These are phyloP conservation scores for Blastocystis sp. DNA, from an alignment of 352 stramenopile genomes.

Conservation along the genomic window DNA sequence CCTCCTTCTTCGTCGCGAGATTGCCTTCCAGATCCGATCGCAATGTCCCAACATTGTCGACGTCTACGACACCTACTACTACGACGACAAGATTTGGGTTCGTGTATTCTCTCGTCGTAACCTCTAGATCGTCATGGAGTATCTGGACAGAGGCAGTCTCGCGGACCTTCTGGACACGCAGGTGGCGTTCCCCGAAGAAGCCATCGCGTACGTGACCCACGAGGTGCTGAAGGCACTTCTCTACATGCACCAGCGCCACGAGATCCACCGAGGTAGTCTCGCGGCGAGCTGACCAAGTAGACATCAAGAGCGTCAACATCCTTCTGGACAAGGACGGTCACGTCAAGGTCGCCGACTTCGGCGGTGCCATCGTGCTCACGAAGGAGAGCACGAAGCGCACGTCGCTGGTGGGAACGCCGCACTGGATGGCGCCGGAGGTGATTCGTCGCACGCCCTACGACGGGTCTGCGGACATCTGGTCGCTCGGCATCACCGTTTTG, in stretches of 20 bases:
- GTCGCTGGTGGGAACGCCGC: constrained; percentile 22
- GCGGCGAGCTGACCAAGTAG: neutral
- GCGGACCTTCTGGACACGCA: constrained; percentile 42
- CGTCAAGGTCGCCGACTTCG: constrained; percentile 31
- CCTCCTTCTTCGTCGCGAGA: neutral
- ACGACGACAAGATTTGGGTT: constrained; percentile 21
- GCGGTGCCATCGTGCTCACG: constrained; percentile 12
- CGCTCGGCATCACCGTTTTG: constrained; percentile 26
- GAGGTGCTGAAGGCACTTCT: neutral
- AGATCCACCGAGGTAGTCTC: constrained; percentile 24
- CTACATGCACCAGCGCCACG: constrained; percentile 33
- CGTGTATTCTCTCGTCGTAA: neutral
- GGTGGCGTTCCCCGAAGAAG: constrained; percentile 48
- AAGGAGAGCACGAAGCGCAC: neutral
- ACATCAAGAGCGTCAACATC: constrained; percentile 53
- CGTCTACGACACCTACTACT: constrained; percentile 30
- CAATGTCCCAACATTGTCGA: constrained; percentile 2
- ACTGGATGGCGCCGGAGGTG: constrained; percentile 47
- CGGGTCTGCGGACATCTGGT: constrained; percentile 29
- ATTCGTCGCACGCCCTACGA: constrained; percentile 28
- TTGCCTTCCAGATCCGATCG: constrained; percentile 12
- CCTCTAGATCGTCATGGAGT: constrained; percentile 43
- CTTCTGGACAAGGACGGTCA: constrained; percentile 35
- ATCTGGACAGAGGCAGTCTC: constrained; percentile 18
- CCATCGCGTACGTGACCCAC: constrained; percentile 26